Conservation (phyloP, 306 rosid species). For the Begonia peltatifolia region DNA sequence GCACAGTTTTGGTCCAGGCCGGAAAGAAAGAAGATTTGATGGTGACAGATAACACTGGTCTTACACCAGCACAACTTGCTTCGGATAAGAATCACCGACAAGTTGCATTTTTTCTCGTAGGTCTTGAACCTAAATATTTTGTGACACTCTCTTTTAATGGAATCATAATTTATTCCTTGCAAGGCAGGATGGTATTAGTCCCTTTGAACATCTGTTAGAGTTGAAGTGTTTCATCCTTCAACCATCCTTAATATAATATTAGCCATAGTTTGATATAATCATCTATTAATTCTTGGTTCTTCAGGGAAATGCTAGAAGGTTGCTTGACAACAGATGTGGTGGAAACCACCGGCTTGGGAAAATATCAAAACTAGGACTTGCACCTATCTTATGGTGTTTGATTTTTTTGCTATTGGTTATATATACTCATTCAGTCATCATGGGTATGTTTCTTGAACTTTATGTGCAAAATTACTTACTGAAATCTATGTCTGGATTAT, state of each 20-base stretch:
- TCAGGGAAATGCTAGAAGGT: slow-evolving; percentile 88
- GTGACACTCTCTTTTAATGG: too few species aligned
- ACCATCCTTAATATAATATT: too few species aligned
- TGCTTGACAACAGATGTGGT: slow-evolving; percentile 78
- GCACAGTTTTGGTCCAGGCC: slow-evolving; percentile 94
- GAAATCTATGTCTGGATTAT: too few species aligned
- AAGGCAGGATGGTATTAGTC: too few species aligned
- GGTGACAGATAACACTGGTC: slow-evolving; percentile 89
- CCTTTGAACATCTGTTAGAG: too few species aligned
- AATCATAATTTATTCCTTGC: too few species aligned
- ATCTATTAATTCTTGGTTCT: slow-evolving; percentile 7
- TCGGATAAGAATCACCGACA: slow-evolving; percentile 93
- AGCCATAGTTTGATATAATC: neutral
- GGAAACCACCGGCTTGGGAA: slow-evolving; percentile 61
- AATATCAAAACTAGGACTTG: slow-evolving; percentile 76
- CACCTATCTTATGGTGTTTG: slow-evolving; percentile 75
- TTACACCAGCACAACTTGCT: slow-evolving; percentile 96
- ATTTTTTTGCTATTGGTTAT: slow-evolving; percentile 65
- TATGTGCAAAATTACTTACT: neutral
- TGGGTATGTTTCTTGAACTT: slow-evolving; percentile 47
- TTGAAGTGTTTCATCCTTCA: too few species aligned
- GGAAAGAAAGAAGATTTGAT: slow-evolving; percentile 92
- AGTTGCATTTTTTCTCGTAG: slow-evolving; percentile 98
- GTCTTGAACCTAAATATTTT: slow-evolving; percentile 20
- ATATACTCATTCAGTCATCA: slow-evolving; percentile 70